Evolutionary conservation across 257 asterid species (phyloP).

Genomic region (Solanum chilense): DNA sequence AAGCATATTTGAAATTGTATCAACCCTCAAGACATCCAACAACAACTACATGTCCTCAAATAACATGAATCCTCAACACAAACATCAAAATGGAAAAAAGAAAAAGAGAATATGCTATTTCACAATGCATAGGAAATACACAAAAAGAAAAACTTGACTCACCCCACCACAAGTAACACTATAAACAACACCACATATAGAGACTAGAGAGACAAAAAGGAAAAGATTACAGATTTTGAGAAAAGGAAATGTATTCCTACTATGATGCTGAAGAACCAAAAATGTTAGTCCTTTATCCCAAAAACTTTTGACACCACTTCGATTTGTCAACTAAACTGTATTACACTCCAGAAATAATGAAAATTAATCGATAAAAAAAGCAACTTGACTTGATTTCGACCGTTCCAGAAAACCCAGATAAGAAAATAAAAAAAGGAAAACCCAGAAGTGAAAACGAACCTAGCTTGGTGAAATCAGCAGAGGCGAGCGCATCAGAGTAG

Average conservation of each 20-base stretch:
- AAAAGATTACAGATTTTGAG: background rate
- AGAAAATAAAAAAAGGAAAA: background rate
- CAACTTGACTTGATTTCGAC: background rate
- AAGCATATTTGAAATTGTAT: background rate
- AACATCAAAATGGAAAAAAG: background rate
- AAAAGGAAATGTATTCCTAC: background rate
- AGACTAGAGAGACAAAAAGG: background rate
- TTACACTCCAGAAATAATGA: background rate
- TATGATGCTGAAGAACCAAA: background rate
- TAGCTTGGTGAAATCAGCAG: slow-evolving; percentile 83
- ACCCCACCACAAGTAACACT: background rate
- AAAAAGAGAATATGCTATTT: background rate
- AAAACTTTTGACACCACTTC: background rate
- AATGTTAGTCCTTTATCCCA: background rate
- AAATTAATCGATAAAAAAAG: background rate
- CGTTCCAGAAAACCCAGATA: background rate
- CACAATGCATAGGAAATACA: background rate
- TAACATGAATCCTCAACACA: background rate
- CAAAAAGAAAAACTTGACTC: background rate
- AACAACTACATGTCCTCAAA: background rate
- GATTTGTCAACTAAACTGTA: background rate
- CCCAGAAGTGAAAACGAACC: slow-evolving; percentile 23
- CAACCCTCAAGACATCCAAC: background rate
- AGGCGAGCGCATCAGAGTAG: slow-evolving; percentile 78
- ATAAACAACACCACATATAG: background rate